Evolutionary conservation across 805 yeast species (phyloP).

Genomic region (Peterozyma toletana): DNA sequence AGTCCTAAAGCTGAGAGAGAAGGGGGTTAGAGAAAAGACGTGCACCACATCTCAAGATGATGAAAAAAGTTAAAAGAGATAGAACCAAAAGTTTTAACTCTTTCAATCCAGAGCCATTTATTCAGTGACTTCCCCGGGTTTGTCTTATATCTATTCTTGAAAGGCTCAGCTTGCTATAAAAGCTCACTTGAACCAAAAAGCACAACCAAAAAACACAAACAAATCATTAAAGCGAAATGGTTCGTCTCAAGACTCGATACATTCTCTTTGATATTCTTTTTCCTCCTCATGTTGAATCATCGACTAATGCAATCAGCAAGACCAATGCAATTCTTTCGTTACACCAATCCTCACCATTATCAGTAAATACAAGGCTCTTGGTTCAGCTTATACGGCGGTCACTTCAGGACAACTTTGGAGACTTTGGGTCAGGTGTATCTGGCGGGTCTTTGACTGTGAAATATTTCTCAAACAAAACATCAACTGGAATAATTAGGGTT

Average conservation of each 20-base stretch:
- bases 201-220: no score
- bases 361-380: constrained; percentile 42
- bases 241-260: constrained; percentile 80
- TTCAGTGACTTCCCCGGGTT: no score
- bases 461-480: constrained; percentile 74
- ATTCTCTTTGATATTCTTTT: constrained; percentile 72
- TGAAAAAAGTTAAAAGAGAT: no score
- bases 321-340: constrained; percentile 31
- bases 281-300: constrained; percentile 32
- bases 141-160: no score
- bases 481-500: constrained; percentile 79
- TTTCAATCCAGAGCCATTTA: no score
- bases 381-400: constrained; percentile 46
- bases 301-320: not conserved
- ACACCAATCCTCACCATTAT: constrained; percentile 43
- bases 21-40: no score
- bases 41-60: no score
- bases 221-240: no score
- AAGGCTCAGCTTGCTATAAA: no score
- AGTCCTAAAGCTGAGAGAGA: no score
- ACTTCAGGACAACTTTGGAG: constrained; percentile 68
- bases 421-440: constrained; percentile 61
- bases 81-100: no score
- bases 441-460: constrained; percentile 57
- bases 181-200: no score